These are phyloP conservation scores for Nicotiana benthamiana DNA, from an alignment of 257 asterid genomes.

Conservation along the genomic window DNA sequence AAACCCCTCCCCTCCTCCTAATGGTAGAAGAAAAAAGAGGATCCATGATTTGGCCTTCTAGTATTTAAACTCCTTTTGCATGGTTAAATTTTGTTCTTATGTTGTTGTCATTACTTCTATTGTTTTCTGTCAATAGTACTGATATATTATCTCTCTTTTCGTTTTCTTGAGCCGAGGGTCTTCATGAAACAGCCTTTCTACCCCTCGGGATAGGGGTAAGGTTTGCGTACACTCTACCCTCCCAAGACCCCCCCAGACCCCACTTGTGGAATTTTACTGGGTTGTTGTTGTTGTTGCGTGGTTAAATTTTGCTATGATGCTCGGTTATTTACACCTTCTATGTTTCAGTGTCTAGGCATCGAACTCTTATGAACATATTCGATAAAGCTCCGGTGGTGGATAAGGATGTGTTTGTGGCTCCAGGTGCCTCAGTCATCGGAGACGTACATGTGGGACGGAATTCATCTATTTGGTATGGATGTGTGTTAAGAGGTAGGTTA, in stretches of 20 bases:
- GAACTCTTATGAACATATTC: conserved; percentile 60
- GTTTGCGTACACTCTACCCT: too few species aligned
- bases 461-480: conserved; percentile 83
- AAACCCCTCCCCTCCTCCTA: not conserved
- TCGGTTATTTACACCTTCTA: not conserved
- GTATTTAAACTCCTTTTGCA: not conserved
- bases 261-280: too few species aligned
- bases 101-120: too few species aligned
- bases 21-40: not conserved
- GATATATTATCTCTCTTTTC: too few species aligned
- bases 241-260: too few species aligned
- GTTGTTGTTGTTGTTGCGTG: not conserved
- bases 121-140: too few species aligned
- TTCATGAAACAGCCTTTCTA: too few species aligned
- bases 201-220: too few species aligned
- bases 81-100: not conserved
- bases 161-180: too few species aligned
- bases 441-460: conserved; percentile 65
- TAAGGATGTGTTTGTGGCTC: conserved; percentile 68
- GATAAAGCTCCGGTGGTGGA: conserved; percentile 72
- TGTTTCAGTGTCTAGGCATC: conserved; percentile 71
- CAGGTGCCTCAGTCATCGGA: conserved; percentile 78
- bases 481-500: conserved; percentile 69
- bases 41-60: not conserved
- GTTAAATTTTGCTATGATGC: not conserved